These are phyloP conservation scores for Pseudonitzschia multiseries DNA, from an alignment of 108 stramenopile genomes.

Conservation along the genomic window DNA sequence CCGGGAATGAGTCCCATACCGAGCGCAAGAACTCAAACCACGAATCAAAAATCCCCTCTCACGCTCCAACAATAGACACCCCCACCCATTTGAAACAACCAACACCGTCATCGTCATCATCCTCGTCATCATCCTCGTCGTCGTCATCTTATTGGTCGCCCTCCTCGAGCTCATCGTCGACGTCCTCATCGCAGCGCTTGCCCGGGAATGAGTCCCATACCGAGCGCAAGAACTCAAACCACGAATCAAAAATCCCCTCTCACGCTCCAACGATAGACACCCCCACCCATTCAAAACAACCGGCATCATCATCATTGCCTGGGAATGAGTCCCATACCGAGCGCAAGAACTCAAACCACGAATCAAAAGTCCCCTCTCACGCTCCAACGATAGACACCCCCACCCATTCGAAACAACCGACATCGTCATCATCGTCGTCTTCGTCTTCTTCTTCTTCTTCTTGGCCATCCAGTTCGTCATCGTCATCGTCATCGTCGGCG, in stretches of 20 bases:
- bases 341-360: too few relatives aligned
- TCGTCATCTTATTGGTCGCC: neutral
- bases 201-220: neutral
- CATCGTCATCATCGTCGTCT: too few relatives aligned
- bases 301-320: too few relatives aligned
- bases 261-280: neutral
- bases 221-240: neutral
- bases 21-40: too few relatives aligned
- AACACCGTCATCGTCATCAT: neutral
- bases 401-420: too few relatives aligned
- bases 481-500: neutral
- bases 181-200: neutral
- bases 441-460: neutral
- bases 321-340: too few relatives aligned
- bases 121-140: neutral
- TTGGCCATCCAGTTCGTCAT: too few relatives aligned
- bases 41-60: too few relatives aligned
- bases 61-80: too few relatives aligned
- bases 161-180: neutral
- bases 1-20: too few relatives aligned
- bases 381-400: too few relatives aligned
- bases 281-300: neutral
- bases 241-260: neutral
- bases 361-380: too few relatives aligned
- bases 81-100: neutral